phyloP scores from a whole-genome alignment of 306 rosid genomes.

The Hippophae rhamnoides region DNA sequence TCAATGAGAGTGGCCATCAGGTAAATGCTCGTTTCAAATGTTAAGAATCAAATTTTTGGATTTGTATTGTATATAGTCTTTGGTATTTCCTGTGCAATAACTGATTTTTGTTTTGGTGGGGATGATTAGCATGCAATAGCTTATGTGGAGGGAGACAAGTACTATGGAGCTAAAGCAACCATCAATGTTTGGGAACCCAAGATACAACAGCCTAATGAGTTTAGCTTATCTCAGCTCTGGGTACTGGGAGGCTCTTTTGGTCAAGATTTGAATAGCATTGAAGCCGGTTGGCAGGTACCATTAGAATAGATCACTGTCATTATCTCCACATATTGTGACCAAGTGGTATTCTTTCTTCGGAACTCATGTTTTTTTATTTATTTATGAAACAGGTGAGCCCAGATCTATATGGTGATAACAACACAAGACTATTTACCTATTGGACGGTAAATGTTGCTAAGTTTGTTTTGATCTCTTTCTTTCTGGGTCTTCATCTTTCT shows the following conservation, averaged over 20 bases:
- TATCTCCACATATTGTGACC: not conserved
- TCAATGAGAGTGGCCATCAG: conserved; percentile 97
- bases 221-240: conserved; percentile 98
- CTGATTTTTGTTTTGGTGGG: conserved; percentile 8
- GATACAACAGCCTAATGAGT: conserved; percentile 88
- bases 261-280: conserved; percentile 96
- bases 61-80: not conserved
- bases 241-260: conserved; percentile 93
- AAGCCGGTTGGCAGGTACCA: conserved; percentile 99
- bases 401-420: conserved; percentile 89
- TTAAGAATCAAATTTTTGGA: not conserved
- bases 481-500: not conserved
- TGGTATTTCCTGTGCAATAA: not conserved
- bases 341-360: not conserved
- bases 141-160: conserved; percentile 91
- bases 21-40: conserved; percentile 23
- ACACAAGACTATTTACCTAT: conserved; percentile 91
- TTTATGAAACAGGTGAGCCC: conserved; percentile 72
- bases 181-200: conserved; percentile 98
- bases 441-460: conserved; percentile 67
- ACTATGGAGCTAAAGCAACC: conserved; percentile 92
- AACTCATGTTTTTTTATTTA: conserved; percentile 7
- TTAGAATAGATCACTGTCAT: not conserved
- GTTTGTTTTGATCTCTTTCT: not conserved
- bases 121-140: conserved; percentile 84